phyloP scores from a whole-genome alignment of 129 eudicot species.

The Glebionis coronaria region DNA sequence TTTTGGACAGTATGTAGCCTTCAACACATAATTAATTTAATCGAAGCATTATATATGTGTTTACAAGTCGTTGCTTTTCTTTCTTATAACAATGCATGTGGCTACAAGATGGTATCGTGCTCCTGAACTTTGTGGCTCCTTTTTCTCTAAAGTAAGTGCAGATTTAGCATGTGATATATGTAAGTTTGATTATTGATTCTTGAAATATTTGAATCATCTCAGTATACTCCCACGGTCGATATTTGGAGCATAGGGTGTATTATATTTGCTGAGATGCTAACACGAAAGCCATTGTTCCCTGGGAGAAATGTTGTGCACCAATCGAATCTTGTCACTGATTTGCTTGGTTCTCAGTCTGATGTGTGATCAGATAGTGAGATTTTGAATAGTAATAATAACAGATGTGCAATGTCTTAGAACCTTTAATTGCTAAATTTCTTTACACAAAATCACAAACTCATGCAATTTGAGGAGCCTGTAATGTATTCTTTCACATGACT shows the following conservation, averaged over 20 bases:
- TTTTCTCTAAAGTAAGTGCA: constrained; percentile 76
- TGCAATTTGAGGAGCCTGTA: no score
- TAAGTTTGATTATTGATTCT: not conserved
- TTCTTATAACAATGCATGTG: constrained; percentile 69
- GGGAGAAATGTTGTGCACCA: constrained; percentile 85
- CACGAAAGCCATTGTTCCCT: constrained; percentile 82
- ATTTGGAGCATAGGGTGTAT: constrained; percentile 95
- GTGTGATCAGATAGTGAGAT: no score
- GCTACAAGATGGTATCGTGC: constrained; percentile 99
- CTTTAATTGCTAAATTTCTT: no score
- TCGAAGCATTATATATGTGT: not conserved
- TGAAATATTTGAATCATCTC: constrained; percentile 23
- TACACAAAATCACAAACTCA: no score
- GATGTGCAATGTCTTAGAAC: no score
- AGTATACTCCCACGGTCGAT: constrained; percentile 91
- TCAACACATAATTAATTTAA: not conserved
- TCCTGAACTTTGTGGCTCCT: constrained; percentile 96
- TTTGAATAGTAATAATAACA: no score
- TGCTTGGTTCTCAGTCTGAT: constrained; percentile 81
- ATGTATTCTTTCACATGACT: no score
- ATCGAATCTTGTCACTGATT: constrained; percentile 76
- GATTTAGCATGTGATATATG: not conserved
- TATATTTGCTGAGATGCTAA: constrained; percentile 83
- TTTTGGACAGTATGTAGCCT: constrained; percentile 74
- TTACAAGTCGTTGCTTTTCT: constrained; percentile 9